These are phyloP conservation scores for Brettanomyces nanus DNA, from an alignment of 805 yeast genomes.

Conservation along the genomic window DNA sequence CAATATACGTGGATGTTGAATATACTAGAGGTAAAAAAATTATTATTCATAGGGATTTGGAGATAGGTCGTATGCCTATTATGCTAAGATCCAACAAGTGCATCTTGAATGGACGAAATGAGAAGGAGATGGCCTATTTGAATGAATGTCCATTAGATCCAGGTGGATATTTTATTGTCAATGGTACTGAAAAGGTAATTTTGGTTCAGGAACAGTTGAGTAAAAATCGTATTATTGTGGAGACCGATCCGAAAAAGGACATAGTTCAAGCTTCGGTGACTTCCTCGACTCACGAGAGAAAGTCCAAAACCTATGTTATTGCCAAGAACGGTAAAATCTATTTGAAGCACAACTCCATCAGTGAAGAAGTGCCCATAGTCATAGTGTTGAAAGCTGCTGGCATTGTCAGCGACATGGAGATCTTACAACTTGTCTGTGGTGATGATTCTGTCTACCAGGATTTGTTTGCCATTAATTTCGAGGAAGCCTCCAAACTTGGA, in stretches of 20 bases:
- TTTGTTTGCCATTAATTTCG: constrained; percentile 84
- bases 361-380: constrained; percentile 94
- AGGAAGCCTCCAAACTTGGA: constrained; percentile 81
- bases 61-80: constrained; percentile 98
- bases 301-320: constrained; percentile 92
- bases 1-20: constrained; percentile 93
- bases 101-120: constrained; percentile 70
- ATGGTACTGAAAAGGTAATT: constrained; percentile 96
- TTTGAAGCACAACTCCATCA: constrained; percentile 88
- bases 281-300: constrained; percentile 95
- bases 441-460: constrained; percentile 84
- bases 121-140: constrained; percentile 75
- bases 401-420: constrained; percentile 82
- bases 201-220: constrained; percentile 94
- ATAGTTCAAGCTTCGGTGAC: constrained; percentile 97
- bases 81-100: constrained; percentile 94
- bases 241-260: constrained; percentile 90
- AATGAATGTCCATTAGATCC: constrained; percentile 98
- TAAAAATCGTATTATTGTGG: constrained; percentile 95
- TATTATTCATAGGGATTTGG: constrained; percentile 81
- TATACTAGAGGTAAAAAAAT: constrained; percentile 93
- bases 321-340: constrained; percentile 86
- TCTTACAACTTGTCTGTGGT: constrained; percentile 92
- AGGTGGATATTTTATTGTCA: constrained; percentile 96
- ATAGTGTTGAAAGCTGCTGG: constrained; percentile 93